phyloP scores from a whole-genome alignment of 768 basidiomycete species.

The Rhodotorula babjevae region DNA sequence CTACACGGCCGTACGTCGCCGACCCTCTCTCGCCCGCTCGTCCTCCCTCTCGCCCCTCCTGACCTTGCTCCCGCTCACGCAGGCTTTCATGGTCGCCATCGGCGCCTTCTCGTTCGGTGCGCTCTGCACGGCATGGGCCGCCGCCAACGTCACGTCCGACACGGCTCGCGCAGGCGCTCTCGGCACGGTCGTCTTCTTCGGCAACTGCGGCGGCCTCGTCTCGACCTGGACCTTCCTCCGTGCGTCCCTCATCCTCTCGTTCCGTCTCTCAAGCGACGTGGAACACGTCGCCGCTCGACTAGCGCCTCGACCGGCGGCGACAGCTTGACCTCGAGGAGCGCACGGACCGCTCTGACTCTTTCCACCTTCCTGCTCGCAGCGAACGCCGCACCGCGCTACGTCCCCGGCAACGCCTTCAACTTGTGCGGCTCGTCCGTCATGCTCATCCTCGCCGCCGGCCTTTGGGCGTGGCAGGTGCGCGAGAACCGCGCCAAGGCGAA shows the following conservation, averaged over 20 bases:
- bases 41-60: not conserved
- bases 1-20: constrained; percentile 8
- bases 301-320: too few relatives aligned
- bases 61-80: not conserved
- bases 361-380: constrained; percentile 7
- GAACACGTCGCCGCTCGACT: too few relatives aligned
- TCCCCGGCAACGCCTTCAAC: constrained; percentile 33
- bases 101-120: constrained; percentile 35
- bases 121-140: constrained; percentile 34
- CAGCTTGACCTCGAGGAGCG: too few relatives aligned
- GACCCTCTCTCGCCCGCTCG: not conserved
- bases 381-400: constrained; percentile 20
- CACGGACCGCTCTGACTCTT: not conserved
- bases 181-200: constrained; percentile 37
- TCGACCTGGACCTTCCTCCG: constrained; percentile 37
- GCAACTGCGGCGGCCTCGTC: constrained; percentile 40
- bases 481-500: constrained; percentile 40
- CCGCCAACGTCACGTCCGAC: constrained; percentile 39
- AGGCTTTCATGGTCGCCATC: constrained; percentile 19
- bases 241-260: not conserved
- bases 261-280: too few relatives aligned
- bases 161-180: constrained; percentile 34
- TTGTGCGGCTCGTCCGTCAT: constrained; percentile 23
- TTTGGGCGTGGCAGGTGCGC: constrained; percentile 27
- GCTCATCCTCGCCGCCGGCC: constrained; percentile 10